phyloP scores from a whole-genome alignment of 1,139 yeast genomes.

The Saccharomyces uvarum region DNA sequence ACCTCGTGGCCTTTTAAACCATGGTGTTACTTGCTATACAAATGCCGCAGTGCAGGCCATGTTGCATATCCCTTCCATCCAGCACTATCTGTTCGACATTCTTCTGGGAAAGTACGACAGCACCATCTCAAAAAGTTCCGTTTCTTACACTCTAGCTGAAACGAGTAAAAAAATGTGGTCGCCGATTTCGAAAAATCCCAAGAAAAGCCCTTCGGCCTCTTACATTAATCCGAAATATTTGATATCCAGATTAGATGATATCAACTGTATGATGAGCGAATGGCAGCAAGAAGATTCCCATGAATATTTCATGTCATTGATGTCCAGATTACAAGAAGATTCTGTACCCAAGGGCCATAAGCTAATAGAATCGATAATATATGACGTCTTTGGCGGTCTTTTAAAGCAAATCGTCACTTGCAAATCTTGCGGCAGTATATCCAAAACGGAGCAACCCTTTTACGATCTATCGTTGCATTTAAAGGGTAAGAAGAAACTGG shows the following conservation, averaged over 20 bases:
- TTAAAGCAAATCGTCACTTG: conserved; percentile 81
- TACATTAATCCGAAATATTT: conserved; percentile 68
- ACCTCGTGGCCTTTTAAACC: conserved; percentile 78
- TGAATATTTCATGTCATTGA: conserved; percentile 87
- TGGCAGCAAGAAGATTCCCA: conserved; percentile 98
- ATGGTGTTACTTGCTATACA: conserved; percentile 95
- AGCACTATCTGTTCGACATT: conserved; percentile 70
- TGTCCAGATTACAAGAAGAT: conserved; percentile 85
- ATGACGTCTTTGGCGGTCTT: conserved; percentile 91
- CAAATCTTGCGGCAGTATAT: conserved; percentile 65
- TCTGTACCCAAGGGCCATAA: conserved; percentile 82
- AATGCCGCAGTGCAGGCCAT: conserved; percentile 89
- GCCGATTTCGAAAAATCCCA: conserved; percentile 32
- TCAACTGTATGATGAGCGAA: conserved; percentile 91
- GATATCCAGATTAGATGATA: conserved; percentile 67
- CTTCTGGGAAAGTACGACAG: conserved; percentile 43
- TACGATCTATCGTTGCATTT: conserved; percentile 81
- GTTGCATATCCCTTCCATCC: conserved; percentile 84
- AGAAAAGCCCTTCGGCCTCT: conserved; percentile 30
- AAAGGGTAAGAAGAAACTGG: conserved; percentile 41
- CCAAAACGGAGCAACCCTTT: conserved; percentile 89
- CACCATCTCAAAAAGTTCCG: conserved; percentile 49
- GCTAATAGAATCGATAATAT: conserved; percentile 70
- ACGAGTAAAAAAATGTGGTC: conserved; percentile 64
- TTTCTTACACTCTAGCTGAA: conserved; percentile 65